These are phyloP conservation scores for Candida tibetensis DNA, from an alignment of 805 yeast genomes.

Conservation along the genomic window DNA sequence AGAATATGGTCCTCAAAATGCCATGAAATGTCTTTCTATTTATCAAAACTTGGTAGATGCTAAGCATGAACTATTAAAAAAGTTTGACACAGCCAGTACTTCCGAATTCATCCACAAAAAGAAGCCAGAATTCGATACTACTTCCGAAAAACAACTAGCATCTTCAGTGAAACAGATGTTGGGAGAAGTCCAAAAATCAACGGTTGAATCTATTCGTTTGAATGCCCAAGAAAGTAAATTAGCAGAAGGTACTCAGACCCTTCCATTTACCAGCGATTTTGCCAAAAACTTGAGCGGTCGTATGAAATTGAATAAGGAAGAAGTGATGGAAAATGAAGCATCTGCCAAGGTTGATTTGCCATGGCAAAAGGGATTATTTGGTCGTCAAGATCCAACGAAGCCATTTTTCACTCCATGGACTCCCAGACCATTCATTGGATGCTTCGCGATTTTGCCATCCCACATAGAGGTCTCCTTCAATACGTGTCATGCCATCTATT, in stretches of 20 bases:
- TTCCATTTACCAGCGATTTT: conserved; percentile 29
- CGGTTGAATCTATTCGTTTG: conserved; percentile 32
- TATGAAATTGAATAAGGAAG: conserved; percentile 40
- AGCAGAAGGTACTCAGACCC: conserved; percentile 23
- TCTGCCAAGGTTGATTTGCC: conserved; percentile 58
- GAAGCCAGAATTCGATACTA: conserved; percentile 30
- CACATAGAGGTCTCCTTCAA: conserved; percentile 87
- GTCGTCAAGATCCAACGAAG: conserved; percentile 72
- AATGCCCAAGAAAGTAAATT: conserved; percentile 25
- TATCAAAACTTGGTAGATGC: conserved; percentile 28
- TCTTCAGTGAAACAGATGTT: conserved; percentile 34
- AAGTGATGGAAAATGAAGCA: conserved; percentile 49
- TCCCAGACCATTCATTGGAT: conserved; percentile 89
- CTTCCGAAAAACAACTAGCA: conserved; percentile 31
- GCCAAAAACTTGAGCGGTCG: conserved; percentile 30
- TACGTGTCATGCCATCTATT: conserved; percentile 94
- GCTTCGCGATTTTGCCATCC: conserved; percentile 87
- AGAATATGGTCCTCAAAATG: conserved; percentile 21
- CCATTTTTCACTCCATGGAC: conserved; percentile 96
- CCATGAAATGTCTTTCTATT: conserved; percentile 33
- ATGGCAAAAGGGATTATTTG: conserved; percentile 77
- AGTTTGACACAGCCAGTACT: conserved; percentile 18
- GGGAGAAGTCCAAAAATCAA: conserved; percentile 34
- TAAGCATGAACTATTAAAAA: conserved; percentile 23
- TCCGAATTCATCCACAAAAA: conserved; percentile 31